Base-by-base conservation (phyloP, 2,329 filamentous ascomycete species). In the Aspergillus aculeatinus region DNA sequence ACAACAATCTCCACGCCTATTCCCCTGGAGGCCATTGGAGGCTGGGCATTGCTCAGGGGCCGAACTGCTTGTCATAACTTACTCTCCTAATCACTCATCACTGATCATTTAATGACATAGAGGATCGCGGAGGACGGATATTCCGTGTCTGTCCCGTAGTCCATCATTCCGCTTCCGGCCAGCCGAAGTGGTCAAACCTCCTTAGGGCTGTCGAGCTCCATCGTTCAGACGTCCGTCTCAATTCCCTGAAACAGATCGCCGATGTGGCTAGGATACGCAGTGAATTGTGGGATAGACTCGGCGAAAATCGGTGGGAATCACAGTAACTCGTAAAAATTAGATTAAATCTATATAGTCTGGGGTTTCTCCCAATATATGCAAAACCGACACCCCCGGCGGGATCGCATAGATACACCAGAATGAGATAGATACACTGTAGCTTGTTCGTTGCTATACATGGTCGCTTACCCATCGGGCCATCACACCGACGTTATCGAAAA, bases 361-460 rank as follows among this genome's bases (percentile, higher is more conserved):
- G 19, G 39, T 25, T 29, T 48, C 48, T 21, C 42, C 53, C 25
- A 44, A 35, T 31, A 54, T 54, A 47, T 47, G 51, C 51, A 54
- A 54, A 39, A 54, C 23, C 16, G 39, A 16, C 39, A 44, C 39
- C n/a, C n/a, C 39, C 39, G 16, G 39, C n/a, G 6, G 29, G 51
- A 19, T 48, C 42, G 27, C 47, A 29, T 33, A 16, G 21, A n/a
- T 29, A 55, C 25, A 31, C 21, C 53, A 23, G 35, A 35, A 48
- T 25, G 21, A 6, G 11, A 42, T 48, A 48, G 33, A 55, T 48
- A 48, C 48, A 55, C 42, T 48, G 31, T 21, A 47, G 19, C 27
- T 44, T 55, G 47, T 14, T 55, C 53, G 42, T 55, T 16, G 53
- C 53, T 55, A 25, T 55, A 48, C 53, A 55, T 48, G 11, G 53